Percentiles rank a stretch among this genome's conserved stretches.
Conservation (phyloP, 129 eudicot species). For the Apium graveolens region DNA sequence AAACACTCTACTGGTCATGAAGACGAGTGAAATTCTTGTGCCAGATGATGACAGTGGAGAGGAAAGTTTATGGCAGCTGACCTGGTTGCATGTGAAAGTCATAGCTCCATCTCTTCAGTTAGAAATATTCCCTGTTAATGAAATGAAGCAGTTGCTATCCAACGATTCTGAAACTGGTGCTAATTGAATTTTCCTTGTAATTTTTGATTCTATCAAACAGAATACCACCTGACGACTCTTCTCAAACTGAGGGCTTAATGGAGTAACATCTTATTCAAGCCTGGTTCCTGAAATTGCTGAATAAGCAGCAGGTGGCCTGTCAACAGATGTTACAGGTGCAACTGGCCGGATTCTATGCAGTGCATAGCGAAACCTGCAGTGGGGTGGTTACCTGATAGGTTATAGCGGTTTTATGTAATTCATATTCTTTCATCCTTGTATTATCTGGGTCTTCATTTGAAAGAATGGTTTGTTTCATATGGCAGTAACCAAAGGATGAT, state of each 20-base stretch:
- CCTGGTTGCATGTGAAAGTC: constrained; percentile 10
- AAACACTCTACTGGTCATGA: constrained; percentile 6
- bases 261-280: neutral
- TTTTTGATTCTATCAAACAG: neutral
- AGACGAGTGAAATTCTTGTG: neutral
- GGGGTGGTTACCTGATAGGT: neutral
- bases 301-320: neutral
- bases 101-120: neutral
- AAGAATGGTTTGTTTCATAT: neutral
- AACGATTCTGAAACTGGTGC: neutral
- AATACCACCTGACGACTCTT: neutral
- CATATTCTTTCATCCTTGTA: neutral
- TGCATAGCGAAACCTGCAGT: neutral
- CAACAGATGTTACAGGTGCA: neutral
- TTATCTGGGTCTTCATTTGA: neutral
- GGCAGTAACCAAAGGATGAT: neutral
- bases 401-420: neutral
- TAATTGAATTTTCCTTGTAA: neutral
- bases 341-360: neutral
- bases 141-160: neutral
- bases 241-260: neutral
- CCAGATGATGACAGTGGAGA: neutral
- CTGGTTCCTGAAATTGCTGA: neutral
- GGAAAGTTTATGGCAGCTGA: constrained; percentile 1
- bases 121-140: neutral